Percentiles rank a stretch among this genome's conserved stretches.
phyloP scores from a whole-genome alignment of 2,329 filamentous ascomycete species.

The Exophiala xenobiotica region DNA sequence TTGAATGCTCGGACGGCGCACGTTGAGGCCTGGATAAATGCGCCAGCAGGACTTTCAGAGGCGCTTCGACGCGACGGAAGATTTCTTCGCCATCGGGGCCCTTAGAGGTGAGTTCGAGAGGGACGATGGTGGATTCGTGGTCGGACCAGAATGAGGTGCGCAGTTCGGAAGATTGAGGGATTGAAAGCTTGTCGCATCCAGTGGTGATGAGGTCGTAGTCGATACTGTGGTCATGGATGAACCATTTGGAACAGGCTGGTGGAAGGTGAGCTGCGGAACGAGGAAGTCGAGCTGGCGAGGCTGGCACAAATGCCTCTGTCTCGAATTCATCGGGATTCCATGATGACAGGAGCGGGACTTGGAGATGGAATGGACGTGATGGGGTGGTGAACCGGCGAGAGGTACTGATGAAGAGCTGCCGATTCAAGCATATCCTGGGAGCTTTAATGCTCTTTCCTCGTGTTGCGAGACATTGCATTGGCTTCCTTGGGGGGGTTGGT shows the following conservation, averaged over 20 bases:
- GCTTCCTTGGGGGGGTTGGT: background rate
- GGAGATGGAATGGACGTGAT: background rate
- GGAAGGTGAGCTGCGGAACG: constrained; percentile 44
- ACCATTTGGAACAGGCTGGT: constrained; percentile 62
- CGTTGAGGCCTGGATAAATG: constrained; percentile 41
- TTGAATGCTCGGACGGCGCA: constrained; percentile 22
- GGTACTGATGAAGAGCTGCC: background rate
- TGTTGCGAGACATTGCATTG: constrained; percentile 13
- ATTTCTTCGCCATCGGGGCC: constrained; percentile 12
- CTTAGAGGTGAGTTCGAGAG: constrained; percentile 57
- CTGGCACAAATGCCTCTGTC: constrained; percentile 52
- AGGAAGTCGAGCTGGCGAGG: constrained; percentile 55
- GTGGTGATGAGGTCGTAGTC: constrained; percentile 2
- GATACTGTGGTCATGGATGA: constrained; percentile 36
- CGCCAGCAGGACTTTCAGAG: constrained; percentile 63
- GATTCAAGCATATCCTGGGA: background rate
- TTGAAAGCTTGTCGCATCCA: background rate
- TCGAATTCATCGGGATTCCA: constrained; percentile 51
- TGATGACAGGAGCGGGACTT: constrained; percentile 33
- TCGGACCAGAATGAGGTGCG: constrained; percentile 30
- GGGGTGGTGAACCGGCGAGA: constrained; percentile 7
- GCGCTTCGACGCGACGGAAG: constrained; percentile 51
- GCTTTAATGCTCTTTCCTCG: constrained; percentile 1
- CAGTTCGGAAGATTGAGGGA: constrained; percentile 20
- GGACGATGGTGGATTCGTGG: constrained; percentile 53